Conservation (phyloP, 106 monocot genomes). For the Acorus gramineus region DNA sequence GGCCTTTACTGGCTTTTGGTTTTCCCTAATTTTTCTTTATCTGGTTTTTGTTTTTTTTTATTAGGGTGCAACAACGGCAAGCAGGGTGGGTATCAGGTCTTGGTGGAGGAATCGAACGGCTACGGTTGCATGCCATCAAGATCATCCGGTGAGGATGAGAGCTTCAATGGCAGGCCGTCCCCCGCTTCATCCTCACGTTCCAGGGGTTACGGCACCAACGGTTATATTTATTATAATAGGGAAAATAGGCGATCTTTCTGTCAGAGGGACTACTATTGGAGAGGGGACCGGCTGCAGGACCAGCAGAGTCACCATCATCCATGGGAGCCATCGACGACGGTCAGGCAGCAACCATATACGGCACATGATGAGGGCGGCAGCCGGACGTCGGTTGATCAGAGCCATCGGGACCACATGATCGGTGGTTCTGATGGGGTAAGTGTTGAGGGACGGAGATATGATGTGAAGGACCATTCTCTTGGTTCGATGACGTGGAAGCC, state of each 20-base stretch:
- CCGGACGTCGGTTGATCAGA: no score
- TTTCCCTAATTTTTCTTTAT: neutral
- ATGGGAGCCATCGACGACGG: no score
- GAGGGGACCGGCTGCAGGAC: no score
- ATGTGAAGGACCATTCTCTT: slow-evolving; percentile 31
- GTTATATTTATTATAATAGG: neutral
- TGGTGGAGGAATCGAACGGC: slow-evolving; percentile 33
- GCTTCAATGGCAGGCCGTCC: slow-evolving; percentile 9
- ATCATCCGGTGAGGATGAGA: slow-evolving; percentile 37
- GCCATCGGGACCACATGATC: no score
- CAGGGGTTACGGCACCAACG: slow-evolving; percentile 26
- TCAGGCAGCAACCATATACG: no score
- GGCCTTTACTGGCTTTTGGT: neutral
- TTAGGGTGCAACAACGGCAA: slow-evolving; percentile 36
- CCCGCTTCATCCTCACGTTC: slow-evolving; percentile 4
- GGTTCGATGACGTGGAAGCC: slow-evolving; percentile 43
- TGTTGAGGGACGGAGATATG: slow-evolving; percentile 15
- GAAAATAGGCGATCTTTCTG: slow-evolving; percentile 31
- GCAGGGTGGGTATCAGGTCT: slow-evolving; percentile 34
- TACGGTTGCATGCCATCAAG: slow-evolving; percentile 38
- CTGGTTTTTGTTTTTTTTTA: slow-evolving; percentile 7
- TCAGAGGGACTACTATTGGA: no score
- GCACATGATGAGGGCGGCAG: no score
- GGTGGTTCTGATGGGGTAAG: no score
- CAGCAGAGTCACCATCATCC: no score